phyloP scores from a whole-genome alignment of 2,329 filamentous ascomycete genomes.

The Ophiocordyceps camponoti-floridani region DNA sequence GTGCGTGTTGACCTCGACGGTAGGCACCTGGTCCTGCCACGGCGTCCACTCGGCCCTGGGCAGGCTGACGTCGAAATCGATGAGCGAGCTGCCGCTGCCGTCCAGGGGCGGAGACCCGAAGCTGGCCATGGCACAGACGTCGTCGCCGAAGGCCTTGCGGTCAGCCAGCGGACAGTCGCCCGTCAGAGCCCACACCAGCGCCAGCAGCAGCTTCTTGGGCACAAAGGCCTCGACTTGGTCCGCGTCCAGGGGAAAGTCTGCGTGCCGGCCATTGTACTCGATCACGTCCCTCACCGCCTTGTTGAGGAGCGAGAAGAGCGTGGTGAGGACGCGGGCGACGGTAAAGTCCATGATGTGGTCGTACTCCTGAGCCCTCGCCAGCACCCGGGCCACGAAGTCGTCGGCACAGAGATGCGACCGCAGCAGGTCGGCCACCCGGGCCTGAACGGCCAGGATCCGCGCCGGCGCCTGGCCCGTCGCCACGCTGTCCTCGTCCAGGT shows the following conservation, averaged over 20 bases:
- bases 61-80: constrained; percentile 84
- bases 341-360: constrained; percentile 99
- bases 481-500: constrained; percentile 82
- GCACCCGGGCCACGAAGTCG: constrained; percentile 60
- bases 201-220: constrained; percentile 84
- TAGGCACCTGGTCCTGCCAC: constrained; percentile 91
- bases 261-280: constrained; percentile 88
- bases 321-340: constrained; percentile 73
- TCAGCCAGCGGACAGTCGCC: constrained; percentile 84
- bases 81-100: constrained; percentile 66
- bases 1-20: constrained; percentile 93
- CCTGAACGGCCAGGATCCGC: constrained; percentile 64
- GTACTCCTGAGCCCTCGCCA: constrained; percentile 60
- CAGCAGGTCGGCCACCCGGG: constrained; percentile 62
- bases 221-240: constrained; percentile 82
- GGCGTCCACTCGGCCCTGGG: constrained; percentile 77
- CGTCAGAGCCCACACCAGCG: constrained; percentile 86
- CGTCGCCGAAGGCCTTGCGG: constrained; percentile 78
- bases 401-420: constrained; percentile 59
- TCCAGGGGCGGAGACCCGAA: constrained; percentile 71
- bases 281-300: constrained; percentile 84
- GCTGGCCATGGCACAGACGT: constrained; percentile 62
- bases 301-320: constrained; percentile 87
- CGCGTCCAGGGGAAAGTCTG: constrained; percentile 80
- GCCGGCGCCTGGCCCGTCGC: constrained; percentile 57